Evolutionary conservation across 768 basidiomycete species (phyloP), one percentile per base, ranked within the genome.

Genomic region (Suillus weaverae): DNA sequence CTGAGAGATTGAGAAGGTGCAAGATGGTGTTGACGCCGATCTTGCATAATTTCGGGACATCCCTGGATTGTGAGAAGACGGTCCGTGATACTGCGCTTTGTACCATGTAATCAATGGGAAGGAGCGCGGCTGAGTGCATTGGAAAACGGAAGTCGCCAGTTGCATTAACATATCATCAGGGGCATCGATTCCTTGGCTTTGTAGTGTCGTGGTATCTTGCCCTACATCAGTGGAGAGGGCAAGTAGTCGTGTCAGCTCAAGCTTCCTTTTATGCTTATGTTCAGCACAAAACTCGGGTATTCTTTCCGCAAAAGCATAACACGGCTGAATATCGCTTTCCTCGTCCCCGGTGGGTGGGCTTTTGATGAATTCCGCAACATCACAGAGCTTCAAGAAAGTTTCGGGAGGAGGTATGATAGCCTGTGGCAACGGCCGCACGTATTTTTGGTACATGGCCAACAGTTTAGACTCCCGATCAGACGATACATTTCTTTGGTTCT

Each of bases 401-500:
- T 14, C 1, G 50, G 2, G 5, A n/a, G 13, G n/a, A n/a, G 60
- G 60, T 43, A 32, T 14, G 16, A 9, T n/a, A 10, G 9, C 60
- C 50, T 53, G 32, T 33, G 22, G 50, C 20, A 50, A 22, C 8
- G 13, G 30, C 50, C 4, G 30, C 22, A 33, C 22, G 22, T 33
- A 55, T 14, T 26, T 26, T 1, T 18, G 2, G 10, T 56, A 61
- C 35, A 61, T 11, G 5, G 1, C 5, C 22, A 36, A 8, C n/a
- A 61, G n/a, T 20, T 1, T 0, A 6, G 1, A 8, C 14, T 13
- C 2, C 18, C 60, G 48, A 5, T 0, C 1, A 8, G 0, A 9
- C n/a, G 48, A 36, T 14, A 4, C 13, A 4, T 32, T 5, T 11
- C 9, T 44, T 61, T 55, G 60, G 0, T 33, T 20, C 32, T 33